Conservation (phyloP, 495 filamentous ascomycete genomes). For the Usnea hakonensis region DNA sequence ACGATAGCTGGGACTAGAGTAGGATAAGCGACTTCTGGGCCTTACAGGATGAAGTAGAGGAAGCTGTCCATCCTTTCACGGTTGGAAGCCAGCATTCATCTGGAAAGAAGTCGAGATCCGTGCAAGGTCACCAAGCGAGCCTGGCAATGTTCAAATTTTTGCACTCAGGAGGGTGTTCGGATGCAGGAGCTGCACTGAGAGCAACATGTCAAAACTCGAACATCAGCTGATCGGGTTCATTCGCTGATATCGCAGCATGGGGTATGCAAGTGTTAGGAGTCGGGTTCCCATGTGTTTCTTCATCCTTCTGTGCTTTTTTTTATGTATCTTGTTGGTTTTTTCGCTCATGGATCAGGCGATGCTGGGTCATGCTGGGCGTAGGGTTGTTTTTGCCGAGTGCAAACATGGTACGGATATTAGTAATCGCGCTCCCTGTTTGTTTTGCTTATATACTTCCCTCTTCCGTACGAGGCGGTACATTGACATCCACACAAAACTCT, state of each 20-base stretch:
- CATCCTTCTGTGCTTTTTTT: background rate
- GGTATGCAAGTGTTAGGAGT: background rate
- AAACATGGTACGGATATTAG: background rate
- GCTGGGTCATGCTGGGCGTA: background rate
- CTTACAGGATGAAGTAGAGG: background rate
- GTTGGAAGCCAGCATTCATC: background rate
- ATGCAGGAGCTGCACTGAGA: no score
- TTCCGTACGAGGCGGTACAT: no score
- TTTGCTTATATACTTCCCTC: no score
- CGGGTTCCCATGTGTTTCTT: background rate
- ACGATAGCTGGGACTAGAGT: background rate
- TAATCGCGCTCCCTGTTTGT: no score
- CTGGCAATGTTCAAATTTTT: no score
- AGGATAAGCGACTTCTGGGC: background rate
- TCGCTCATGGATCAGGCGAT: background rate
- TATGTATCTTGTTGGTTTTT: background rate
- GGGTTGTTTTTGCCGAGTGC: background rate
- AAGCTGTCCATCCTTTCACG: background rate
- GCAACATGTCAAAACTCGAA: no score
- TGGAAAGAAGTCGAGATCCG: background rate
- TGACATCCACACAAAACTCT: background rate
- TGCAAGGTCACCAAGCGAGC: background rate
- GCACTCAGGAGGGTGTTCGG: no score
- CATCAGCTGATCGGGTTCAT: no score
- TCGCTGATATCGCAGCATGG: no score